A percentile compares a stretch with the other conserved stretches of the same genome.
These are phyloP conservation scores for Astragalus glycyphyllos DNA, from an alignment of 306 rosid species.

Conservation along the genomic window DNA sequence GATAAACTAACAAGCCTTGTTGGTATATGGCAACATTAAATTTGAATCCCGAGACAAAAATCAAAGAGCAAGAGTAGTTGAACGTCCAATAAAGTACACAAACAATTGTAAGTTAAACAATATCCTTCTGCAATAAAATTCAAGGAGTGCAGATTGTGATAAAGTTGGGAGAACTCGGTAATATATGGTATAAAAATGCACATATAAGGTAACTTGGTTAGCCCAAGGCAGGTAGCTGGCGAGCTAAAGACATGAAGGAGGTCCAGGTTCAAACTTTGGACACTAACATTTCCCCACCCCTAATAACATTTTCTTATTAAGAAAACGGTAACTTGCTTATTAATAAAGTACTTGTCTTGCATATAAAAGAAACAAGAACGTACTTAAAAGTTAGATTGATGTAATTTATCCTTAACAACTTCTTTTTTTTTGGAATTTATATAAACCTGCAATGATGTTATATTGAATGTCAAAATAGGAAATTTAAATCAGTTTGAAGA, in stretches of 20 bases:
- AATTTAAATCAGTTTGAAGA: slow-evolving; percentile 34
- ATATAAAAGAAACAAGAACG: slow-evolving; percentile 12
- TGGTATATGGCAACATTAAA: slow-evolving; percentile 29
- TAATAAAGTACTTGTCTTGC: slow-evolving; percentile 9
- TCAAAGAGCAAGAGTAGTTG: slow-evolving; percentile 7
- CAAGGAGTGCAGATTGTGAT: neutral
- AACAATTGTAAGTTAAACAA: slow-evolving; percentile 27
- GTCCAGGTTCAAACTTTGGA: too few species aligned
- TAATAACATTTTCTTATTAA: too few species aligned
- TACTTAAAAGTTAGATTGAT: neutral
- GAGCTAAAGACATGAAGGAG: too few species aligned
- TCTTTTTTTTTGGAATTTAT: neutral
- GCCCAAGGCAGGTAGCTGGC: too few species aligned
- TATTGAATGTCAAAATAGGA: slow-evolving; percentile 1
- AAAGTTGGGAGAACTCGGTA: neutral
- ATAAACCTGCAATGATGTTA: slow-evolving; percentile 12
- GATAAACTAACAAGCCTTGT: slow-evolving; percentile 21
- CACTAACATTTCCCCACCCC: too few species aligned
- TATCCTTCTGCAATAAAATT: slow-evolving; percentile 27
- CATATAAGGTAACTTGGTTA: slow-evolving; percentile 4
- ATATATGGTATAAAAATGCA: slow-evolving; percentile 6
- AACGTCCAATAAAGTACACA: slow-evolving; percentile 23
- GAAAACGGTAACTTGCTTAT: slow-evolving; percentile 14
- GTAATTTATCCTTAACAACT: slow-evolving; percentile 17
- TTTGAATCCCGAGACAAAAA: slow-evolving; percentile 30